Base-by-base conservation (phyloP, 257 asterid genomes). In the Solanum peruvianum region DNA sequence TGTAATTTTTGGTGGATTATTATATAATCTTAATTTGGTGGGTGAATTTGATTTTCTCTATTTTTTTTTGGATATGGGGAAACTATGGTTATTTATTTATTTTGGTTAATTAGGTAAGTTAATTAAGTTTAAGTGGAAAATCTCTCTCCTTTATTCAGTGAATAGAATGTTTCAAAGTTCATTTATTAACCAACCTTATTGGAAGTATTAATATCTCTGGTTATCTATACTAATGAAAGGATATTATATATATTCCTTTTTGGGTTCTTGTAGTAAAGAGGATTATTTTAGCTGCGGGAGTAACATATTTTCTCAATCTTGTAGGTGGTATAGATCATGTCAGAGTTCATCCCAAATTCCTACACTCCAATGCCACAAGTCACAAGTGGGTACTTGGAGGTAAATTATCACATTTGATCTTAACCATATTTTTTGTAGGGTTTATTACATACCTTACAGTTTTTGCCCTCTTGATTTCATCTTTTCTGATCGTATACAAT, bases 301-400 rank as follows among this genome's bases (percentile, higher is more conserved):
- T 49, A 31, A 29, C 69, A 85, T 37, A 87, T 39, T 27, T 83
- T 58, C 37, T 87, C 69, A 85, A 88, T 83, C 77, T 77, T 67
- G 35, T 92, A 97, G 99, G 96, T 89, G 95, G 98, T 88, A 93
- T 97, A 97, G 99, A 97, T 91, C 99, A 93, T 91, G 99, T 93
- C 82, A 89, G 99, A 88, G 98, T 97, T 83, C 99, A 96, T 89
- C 99, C 99, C 52, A 95, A 91, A 88, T 97, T 97, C 83, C 88
- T 97, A 73, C 99, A 97, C 89, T 97, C 99, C 73, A 97, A 97
- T 87, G 99, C 99, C 37, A 97, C 99, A 84, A 97, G 99, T 92
- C 99, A 97, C 91, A 97, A 96, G 89, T 97, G 99, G 99, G 99
- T 92, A 75, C 98, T 97, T 87, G 99, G 99, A 92, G 99, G 99